Conservation (phyloP, 306 rosid species). For the Begonia peltatifolia region DNA sequence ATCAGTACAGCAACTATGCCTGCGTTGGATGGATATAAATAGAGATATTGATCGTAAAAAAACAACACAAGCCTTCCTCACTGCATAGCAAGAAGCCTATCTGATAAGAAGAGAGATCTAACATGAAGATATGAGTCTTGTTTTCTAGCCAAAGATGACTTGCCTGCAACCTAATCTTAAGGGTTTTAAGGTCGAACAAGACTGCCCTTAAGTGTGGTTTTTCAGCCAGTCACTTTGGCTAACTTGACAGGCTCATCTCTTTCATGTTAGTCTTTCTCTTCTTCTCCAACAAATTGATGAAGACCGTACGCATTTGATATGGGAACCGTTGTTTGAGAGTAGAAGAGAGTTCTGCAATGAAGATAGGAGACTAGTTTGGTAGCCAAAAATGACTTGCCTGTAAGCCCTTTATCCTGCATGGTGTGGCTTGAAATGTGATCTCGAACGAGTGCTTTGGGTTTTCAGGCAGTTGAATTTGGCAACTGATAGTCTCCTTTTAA, state of each 20-base stretch:
- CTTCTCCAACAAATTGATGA: neutral
- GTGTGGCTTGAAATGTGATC: neutral
- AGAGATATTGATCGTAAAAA: too few relatives aligned
- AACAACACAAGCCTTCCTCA: neutral
- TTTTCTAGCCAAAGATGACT: conserved; percentile 9
- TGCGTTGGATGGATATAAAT: too few relatives aligned
- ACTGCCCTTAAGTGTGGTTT: neutral
- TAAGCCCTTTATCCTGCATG: too few relatives aligned
- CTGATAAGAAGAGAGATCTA: neutral
- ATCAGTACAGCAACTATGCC: too few relatives aligned
- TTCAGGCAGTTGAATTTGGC: conserved; percentile 6
- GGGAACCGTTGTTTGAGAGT: too few relatives aligned
- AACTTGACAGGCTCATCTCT: conserved; percentile 7
- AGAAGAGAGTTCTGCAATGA: neutral
- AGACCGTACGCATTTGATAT: too few relatives aligned
- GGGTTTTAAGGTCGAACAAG: neutral
- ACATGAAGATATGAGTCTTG: neutral
- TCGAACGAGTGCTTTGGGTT: neutral
- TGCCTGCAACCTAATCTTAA: neutral
- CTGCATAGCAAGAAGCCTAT: neutral
- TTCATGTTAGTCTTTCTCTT: conserved; percentile 19
- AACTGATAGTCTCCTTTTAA: conserved; percentile 7
- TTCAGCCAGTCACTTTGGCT: conserved; percentile 11
- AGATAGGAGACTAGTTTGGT: conserved; percentile 1
- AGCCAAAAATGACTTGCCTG: conserved; percentile 8